Evolutionary conservation across 2,329 filamentous ascomycete genomes (phyloP), one percentile per base, ranked within the genome.

Genomic region (Colletotrichum salicis): DNA sequence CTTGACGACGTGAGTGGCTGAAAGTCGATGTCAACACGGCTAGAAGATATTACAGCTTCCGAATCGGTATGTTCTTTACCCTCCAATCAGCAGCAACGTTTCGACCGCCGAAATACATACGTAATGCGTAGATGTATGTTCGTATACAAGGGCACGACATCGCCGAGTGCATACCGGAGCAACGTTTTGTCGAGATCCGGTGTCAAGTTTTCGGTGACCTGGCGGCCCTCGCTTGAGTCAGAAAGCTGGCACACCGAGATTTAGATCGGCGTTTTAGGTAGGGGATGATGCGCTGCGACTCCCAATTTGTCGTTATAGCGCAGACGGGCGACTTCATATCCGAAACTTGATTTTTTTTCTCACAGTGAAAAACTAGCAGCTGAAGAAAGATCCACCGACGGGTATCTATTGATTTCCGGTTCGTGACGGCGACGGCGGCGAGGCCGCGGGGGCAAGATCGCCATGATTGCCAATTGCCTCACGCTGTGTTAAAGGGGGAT

Each of bases 231-330:
- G 37, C 37, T 41, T 41, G 63, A 70, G 63, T 67, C 67, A 70
- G 33, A 57, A 22, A 29, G 64, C 68, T 41, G 58, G 64, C 41
- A 31, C 24, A 24, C 41, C 15, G 63, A 67, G 13, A 67, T 63
- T 67, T 63, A 22, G 57, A 71, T 68, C 64, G 24, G 51, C 68
- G 33, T 35, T 29, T n/a, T 24, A 5, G 29, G 58, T 57, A 13
- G 37, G 64, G 48, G 41, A 33, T 55, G 24, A 35, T 27, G 59
- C 10, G 27, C 31, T 59, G 35, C 64, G 6, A 41, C 37, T 41
- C 51, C 57, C 37, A 35, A 29, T 67, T 57, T 57, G 67, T 64
- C 56, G 52, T n/a, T n/a, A n/a, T 68, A 68, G 65, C 35, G 59
- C 24, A 52, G 33, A 10, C 29, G 33, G 65, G 65, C 27, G 51